A percentile compares a stretch with the other conserved stretches of the same genome.
Evolutionary conservation across 2,329 filamentous ascomycete genomes (phyloP).

Genomic region (Myrmaecium sp.): DNA sequence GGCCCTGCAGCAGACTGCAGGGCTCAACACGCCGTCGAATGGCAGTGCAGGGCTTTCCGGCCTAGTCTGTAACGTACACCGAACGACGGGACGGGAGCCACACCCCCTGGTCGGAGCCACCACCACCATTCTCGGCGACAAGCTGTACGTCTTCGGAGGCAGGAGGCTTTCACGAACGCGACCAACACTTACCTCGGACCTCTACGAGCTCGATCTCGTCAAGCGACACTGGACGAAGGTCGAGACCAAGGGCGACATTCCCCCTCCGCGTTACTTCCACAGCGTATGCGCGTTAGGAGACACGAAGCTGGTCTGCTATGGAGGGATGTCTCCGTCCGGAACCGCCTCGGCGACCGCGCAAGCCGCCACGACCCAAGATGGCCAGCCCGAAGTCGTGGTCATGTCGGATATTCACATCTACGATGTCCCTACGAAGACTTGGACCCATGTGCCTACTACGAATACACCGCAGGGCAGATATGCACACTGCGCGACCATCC

Average conservation of each 20-base stretch:
- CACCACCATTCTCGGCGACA: conserved; percentile 87
- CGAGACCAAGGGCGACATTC: conserved; percentile 68
- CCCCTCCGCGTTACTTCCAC: conserved; percentile 89
- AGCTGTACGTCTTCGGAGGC: conserved; percentile 91
- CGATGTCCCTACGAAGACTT: conserved; percentile 64
- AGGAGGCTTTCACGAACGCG: conserved; percentile 70
- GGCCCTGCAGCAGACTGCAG: conserved; percentile 16
- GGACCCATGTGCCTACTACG: conserved; percentile 67
- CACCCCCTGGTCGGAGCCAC: conserved; percentile 86
- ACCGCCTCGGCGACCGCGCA: conserved; percentile 20
- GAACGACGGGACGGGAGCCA: conserved; percentile 83
- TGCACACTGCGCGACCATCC: conserved; percentile 84
- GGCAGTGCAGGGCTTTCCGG: conserved; percentile 46
- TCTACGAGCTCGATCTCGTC: conserved; percentile 88
- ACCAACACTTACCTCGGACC: conserved; percentile 70
- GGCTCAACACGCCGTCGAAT: conserved; percentile 19
- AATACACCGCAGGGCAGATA: conserved; percentile 87
- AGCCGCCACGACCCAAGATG: conserved; percentile 32
- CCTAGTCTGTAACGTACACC: conserved; percentile 50
- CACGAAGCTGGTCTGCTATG: conserved; percentile 93
- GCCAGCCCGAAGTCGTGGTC: conserved; percentile 75
- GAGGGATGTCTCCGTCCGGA: conserved; percentile 77
- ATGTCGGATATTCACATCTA: conserved; percentile 98
- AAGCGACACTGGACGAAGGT: conserved; percentile 85
- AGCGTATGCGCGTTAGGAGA: conserved; percentile 88